Evolutionary conservation across 2,329 filamentous ascomycete species (phyloP).

Genomic region (Fusarium xylarioides): DNA sequence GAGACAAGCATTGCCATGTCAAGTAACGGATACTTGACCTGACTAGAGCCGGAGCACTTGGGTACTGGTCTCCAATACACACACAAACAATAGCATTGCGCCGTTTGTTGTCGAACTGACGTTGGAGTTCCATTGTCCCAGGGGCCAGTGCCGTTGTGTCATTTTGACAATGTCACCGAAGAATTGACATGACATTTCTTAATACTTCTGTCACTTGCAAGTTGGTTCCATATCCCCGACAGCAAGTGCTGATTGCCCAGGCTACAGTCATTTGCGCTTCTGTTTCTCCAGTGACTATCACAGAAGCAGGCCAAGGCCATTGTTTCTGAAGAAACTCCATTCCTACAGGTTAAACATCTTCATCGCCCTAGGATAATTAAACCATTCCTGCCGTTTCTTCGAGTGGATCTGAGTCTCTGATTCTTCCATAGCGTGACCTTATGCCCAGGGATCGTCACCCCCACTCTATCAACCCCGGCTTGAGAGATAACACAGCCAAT

Average conservation of each 20-base stretch:
- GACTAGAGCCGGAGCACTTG: background rate
- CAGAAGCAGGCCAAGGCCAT: background rate
- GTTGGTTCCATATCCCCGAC: background rate
- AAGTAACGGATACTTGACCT: slow-evolving; percentile 13
- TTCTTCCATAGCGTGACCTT: slow-evolving; percentile 10
- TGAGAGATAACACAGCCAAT: slow-evolving; percentile 30
- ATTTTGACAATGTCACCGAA: slow-evolving; percentile 4
- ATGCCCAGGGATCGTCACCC: slow-evolving; percentile 12
- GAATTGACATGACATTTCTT: background rate
- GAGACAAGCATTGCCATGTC: background rate
- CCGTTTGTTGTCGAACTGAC: slow-evolving; percentile 1
- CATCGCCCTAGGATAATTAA: background rate
- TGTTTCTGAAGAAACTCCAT: slow-evolving; percentile 16
- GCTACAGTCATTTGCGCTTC: background rate
- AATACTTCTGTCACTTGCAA: background rate
- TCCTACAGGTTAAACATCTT: slow-evolving; percentile 4
- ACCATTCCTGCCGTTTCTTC: slow-evolving; percentile 22
- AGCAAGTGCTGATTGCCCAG: background rate
- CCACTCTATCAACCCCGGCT: slow-evolving; percentile 20
- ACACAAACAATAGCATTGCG: background rate
- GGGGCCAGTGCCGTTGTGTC: background rate
- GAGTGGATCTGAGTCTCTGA: slow-evolving; percentile 6
- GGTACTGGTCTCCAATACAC: slow-evolving; percentile 18
- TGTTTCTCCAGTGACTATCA: background rate
- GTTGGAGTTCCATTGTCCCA: slow-evolving; percentile 9